Conservation (phyloP, 139 green algal genomes). For the Asterochloris sp. region DNA sequence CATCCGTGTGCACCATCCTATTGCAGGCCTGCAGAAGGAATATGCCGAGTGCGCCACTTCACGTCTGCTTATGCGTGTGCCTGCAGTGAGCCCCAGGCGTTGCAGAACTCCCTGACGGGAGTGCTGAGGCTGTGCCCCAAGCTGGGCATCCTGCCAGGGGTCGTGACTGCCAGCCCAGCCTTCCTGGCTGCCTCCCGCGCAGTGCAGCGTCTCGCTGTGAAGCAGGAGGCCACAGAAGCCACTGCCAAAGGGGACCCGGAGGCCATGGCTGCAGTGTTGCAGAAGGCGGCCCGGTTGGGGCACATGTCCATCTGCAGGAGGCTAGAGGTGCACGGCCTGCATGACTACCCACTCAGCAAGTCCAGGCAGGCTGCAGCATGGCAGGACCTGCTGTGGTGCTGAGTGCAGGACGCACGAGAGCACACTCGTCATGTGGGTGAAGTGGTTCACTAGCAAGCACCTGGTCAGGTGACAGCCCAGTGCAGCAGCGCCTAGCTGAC, state of each 20-base stretch:
- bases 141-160: slow-evolving; percentile 10
- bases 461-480: too few relatives aligned
- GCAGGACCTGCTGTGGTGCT: too few relatives aligned
- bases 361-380: too few relatives aligned
- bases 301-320: too few relatives aligned
- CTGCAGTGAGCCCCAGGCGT: not conserved
- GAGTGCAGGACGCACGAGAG: too few relatives aligned
- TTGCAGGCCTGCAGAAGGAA: not conserved
- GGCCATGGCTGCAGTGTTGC: slow-evolving; percentile 2
- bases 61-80: not conserved
- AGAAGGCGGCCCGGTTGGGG: not conserved
- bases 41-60: not conserved
- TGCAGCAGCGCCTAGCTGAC: too few relatives aligned
- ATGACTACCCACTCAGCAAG: too few relatives aligned
- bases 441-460: too few relatives aligned
- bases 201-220: slow-evolving; percentile 1
- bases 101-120: not conserved
- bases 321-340: too few relatives aligned
- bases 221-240: slow-evolving; percentile 4
- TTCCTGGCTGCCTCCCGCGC: slow-evolving; percentile 2
- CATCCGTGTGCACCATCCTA: not conserved
- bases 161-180: not conserved
- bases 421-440: too few relatives aligned
- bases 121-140: slow-evolving; percentile 1
- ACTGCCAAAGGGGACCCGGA: not conserved